phyloP scores from a whole-genome alignment of 192 early-diverging fungal species.

The Geranomyces variabilis region DNA sequence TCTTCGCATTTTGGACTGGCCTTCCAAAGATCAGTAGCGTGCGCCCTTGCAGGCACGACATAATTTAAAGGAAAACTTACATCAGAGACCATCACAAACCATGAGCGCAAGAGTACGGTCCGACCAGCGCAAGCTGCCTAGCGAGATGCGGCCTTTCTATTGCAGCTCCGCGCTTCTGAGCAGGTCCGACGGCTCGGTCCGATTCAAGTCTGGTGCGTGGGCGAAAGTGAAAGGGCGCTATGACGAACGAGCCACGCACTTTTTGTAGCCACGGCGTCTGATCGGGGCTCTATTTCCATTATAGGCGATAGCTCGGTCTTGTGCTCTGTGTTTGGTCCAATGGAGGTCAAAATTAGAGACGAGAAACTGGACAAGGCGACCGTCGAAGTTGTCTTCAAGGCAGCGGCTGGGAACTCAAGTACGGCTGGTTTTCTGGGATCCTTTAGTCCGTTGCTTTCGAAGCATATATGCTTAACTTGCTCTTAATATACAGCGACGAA shows the following conservation, averaged over 20 bases:
- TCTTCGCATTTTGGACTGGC: too few relatives aligned
- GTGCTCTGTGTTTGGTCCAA: constrained; percentile 83
- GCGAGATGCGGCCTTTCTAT: constrained; percentile 30
- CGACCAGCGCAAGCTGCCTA: constrained; percentile 18
- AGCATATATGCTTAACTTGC: too few relatives aligned
- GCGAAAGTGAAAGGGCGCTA: too few relatives aligned
- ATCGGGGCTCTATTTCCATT: too few relatives aligned
- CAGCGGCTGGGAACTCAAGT: constrained; percentile 65
- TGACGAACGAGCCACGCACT: background rate
- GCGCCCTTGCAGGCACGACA: too few relatives aligned
- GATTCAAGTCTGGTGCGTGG: constrained; percentile 72
- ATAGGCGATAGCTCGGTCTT: constrained; percentile 74
- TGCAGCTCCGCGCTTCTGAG: constrained; percentile 54
- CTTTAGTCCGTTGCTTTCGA: background rate
- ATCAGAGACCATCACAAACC: too few relatives aligned
- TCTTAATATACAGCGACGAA: constrained; percentile 47
- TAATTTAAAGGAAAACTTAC: too few relatives aligned
- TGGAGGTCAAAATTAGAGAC: constrained; percentile 81
- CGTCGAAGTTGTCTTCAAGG: constrained; percentile 78
- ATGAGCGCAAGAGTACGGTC: constrained; percentile 10
- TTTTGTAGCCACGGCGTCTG: background rate
- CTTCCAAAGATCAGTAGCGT: too few relatives aligned
- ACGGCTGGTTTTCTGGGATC: constrained; percentile 21
- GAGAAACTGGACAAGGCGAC: constrained; percentile 87
- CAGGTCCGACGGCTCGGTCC: constrained; percentile 83